Base-by-base conservation (phyloP, 2,329 filamentous ascomycete genomes). In the Talaromyces sp. region DNA sequence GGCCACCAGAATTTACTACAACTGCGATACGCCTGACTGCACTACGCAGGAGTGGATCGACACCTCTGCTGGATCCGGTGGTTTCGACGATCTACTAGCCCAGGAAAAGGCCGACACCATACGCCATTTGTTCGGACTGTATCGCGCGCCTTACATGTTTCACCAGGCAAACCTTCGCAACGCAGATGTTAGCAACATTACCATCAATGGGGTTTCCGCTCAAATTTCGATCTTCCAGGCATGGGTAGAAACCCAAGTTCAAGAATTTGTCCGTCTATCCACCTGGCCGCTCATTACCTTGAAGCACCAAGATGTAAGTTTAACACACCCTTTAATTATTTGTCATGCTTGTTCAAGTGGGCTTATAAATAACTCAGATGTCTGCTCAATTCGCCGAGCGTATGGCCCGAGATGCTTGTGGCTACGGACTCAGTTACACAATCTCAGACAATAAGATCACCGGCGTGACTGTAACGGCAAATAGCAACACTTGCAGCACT, bases 1-100 rank as follows among this genome's bases (percentile, higher is more conserved):
- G 81, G 82, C 85, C 0, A 85, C 83, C 3, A 81, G 83, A 50
- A 87, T 88, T 63, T 88, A 87, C 75, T 88, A 85, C 78, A 87
- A 88, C 74, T 87, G 85, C 70, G 81, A 86, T 68, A 79, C 79
- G 16, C 77, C 83, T 2, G 76, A 73, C 27, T 88, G 85, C 69
- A 87, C 85, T 0, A 69, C 82, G 18, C 73, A 81, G 56, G 85
- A 88, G 69, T 88, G 85, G 85, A 85, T 84, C 56, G 77, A 83
- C 59, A 87, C 85, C 1, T 85, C 84, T 4, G 79, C 72, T 36
- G 84, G 83, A 51, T 75, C 72, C n/a, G 85, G 85, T 4, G 76
- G 74, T 51, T 87, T 86, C 65, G 72, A 76, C 4, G 75, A 81
- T 65, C 77, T 88, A 5, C 73, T 88, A 7, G 71, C 73, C 3